phyloP scores from a whole-genome alignment of 192 early-diverging fungal species.

The Umbelopsis ramanniana region DNA sequence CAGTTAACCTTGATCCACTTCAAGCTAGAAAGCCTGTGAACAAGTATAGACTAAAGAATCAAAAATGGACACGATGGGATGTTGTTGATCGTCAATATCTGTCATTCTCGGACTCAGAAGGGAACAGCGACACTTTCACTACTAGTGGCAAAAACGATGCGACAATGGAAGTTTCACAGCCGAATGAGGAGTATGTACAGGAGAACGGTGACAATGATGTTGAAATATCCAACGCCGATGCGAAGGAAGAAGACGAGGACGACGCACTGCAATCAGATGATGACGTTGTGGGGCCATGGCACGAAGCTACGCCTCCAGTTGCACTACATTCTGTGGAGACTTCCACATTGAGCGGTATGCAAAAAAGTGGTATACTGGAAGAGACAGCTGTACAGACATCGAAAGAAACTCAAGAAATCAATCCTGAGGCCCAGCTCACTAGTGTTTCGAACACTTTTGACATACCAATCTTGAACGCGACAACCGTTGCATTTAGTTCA shows the following conservation, averaged over 20 bases:
- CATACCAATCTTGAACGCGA: too few species aligned
- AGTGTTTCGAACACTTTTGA: too few species aligned
- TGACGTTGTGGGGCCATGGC: conserved; percentile 38
- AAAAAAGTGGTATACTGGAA: background rate
- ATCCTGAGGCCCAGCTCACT: too few species aligned
- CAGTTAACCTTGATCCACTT: too few species aligned
- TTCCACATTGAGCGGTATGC: background rate
- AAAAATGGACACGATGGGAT: conserved; percentile 33
- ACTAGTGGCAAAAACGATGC: background rate
- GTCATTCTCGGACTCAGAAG: background rate
- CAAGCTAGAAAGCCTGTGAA: background rate
- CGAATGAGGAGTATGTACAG: background rate
- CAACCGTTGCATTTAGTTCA: too few species aligned
- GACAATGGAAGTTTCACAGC: background rate
- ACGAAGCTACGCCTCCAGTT: conserved; percentile 11
- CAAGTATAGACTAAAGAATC: conserved; percentile 5
- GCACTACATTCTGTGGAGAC: background rate
- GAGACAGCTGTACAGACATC: too few species aligned
- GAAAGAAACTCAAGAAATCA: too few species aligned
- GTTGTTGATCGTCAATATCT: background rate
- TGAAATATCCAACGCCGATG: background rate
- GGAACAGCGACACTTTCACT: background rate
- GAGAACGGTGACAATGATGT: background rate
- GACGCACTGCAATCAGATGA: conserved; percentile 33
- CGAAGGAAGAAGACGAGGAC: background rate